Conservation (phyloP, 345 rosid species). For the Camelina hispida region DNA sequence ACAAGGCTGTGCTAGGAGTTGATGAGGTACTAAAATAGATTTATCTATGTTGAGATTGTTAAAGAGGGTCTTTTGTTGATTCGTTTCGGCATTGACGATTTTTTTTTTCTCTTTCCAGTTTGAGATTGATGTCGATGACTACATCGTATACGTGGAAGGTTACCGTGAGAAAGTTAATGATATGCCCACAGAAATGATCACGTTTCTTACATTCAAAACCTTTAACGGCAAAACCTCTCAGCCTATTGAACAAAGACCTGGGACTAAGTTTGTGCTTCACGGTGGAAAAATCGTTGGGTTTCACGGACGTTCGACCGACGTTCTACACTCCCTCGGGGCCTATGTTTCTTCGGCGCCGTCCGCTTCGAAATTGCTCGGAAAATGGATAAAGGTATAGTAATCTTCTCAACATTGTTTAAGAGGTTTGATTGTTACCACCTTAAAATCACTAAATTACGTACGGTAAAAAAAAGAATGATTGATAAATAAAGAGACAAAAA, state of each 20-base stretch:
- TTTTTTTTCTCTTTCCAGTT: constrained; percentile 8
- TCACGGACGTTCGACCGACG: constrained; percentile 32
- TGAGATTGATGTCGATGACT: constrained; percentile 39
- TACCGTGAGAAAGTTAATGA: constrained; percentile 20
- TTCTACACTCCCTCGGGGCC: constrained; percentile 36
- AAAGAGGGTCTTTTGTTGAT: not conserved
- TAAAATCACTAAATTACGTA: not conserved
- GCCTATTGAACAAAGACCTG: not conserved
- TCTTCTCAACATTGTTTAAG: not conserved
- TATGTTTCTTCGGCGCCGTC: constrained; percentile 21
- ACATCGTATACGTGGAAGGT: constrained; percentile 37
- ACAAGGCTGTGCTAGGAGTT: not conserved
- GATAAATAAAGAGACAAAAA: not conserved
- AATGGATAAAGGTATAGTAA: constrained; percentile 35
- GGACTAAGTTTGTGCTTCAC: constrained; percentile 34
- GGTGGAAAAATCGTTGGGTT: constrained; percentile 45
- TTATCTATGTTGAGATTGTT: not conserved
- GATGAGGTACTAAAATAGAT: constrained; percentile 23
- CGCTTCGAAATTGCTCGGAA: constrained; percentile 17
- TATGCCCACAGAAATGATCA: not conserved
- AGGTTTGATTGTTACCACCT: not conserved
- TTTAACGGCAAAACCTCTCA: constrained; percentile 28
- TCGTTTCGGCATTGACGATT: not conserved
- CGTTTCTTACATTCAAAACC: constrained; percentile 32
- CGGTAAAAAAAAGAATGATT: not conserved